Evolutionary conservation across 169 alveolate genomes (phyloP).

Genomic region (Plasmodium coatneyi): DNA sequence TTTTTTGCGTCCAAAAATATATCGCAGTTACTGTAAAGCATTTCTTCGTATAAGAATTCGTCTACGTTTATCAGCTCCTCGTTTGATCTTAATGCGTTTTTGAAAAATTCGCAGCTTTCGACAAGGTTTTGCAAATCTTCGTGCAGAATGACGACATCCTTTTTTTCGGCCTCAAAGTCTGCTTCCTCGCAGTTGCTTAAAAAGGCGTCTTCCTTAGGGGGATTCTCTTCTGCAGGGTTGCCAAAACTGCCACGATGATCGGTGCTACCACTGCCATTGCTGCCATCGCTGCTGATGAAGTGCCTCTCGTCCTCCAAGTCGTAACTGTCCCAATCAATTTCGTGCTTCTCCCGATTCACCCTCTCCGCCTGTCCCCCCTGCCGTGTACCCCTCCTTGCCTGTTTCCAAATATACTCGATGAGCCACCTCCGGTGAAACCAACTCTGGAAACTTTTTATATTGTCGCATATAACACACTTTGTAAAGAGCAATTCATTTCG

Average conservation of each 20-base stretch:
- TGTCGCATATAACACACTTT: slow-evolving; percentile 17
- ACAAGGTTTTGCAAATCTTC: slow-evolving; percentile 24
- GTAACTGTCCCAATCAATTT: background rate
- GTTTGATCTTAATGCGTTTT: slow-evolving; percentile 40
- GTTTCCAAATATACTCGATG: slow-evolving; percentile 46
- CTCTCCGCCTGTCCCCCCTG: background rate
- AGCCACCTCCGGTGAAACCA: slow-evolving; percentile 77
- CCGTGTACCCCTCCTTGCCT: background rate
- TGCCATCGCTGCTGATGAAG: slow-evolving; percentile 12
- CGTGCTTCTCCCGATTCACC: background rate
- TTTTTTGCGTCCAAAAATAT: slow-evolving; percentile 69
- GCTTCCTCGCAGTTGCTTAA: slow-evolving; percentile 50
- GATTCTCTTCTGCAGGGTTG: background rate
- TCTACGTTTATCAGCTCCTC: slow-evolving; percentile 39
- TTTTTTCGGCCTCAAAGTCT: slow-evolving; percentile 17
- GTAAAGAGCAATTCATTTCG: slow-evolving; percentile 64
- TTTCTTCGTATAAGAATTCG: slow-evolving; percentile 70
- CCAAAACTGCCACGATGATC: background rate
- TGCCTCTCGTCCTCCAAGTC: slow-evolving; percentile 34
- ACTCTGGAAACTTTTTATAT: slow-evolving; percentile 73
- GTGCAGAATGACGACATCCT: slow-evolving; percentile 10
- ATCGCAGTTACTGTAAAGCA: slow-evolving; percentile 55
- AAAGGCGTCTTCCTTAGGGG: background rate
- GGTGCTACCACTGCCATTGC: background rate
- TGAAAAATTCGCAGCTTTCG: slow-evolving; percentile 33